Evolutionary conservation across 1,284 basidiomycete species (phyloP).

Genomic region (Pseudozyma thailandica): DNA sequence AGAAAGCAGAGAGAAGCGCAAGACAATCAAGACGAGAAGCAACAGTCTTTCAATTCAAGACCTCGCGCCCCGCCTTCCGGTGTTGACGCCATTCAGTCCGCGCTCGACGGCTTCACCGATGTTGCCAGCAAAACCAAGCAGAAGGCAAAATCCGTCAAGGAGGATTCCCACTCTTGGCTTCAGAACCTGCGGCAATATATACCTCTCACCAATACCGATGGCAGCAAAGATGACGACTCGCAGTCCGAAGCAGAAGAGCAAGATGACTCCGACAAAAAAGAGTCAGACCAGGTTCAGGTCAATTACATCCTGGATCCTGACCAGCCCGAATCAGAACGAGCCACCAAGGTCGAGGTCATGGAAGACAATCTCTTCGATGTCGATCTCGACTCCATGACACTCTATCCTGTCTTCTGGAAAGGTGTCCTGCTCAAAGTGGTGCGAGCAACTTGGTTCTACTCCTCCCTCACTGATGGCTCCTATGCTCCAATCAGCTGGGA

Average conservation of each 20-base stretch:
- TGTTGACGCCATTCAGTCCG: slow-evolving; percentile 37
- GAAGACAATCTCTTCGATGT: slow-evolving; percentile 67
- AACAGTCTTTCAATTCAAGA: not conserved
- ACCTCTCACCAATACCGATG: slow-evolving; percentile 3
- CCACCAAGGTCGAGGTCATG: slow-evolving; percentile 58
- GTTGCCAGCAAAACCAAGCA: slow-evolving; percentile 5
- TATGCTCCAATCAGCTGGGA: slow-evolving; percentile 61
- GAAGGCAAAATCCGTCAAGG: not conserved
- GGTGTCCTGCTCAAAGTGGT: slow-evolving; percentile 66
- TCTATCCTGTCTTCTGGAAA: slow-evolving; percentile 69
- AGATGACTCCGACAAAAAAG: slow-evolving; percentile 1
- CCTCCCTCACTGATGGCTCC: slow-evolving; percentile 51
- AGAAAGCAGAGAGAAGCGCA: slow-evolving; percentile 1
- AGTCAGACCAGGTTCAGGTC: slow-evolving; percentile 38
- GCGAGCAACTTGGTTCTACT: slow-evolving; percentile 69
- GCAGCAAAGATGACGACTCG: not conserved
- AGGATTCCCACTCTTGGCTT: slow-evolving; percentile 8
- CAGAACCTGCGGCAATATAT: slow-evolving; percentile 11
- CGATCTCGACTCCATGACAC: slow-evolving; percentile 59
- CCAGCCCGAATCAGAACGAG: slow-evolving; percentile 47
- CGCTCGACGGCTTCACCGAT: slow-evolving; percentile 19
- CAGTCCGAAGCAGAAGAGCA: not conserved
- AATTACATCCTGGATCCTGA: slow-evolving; percentile 59
- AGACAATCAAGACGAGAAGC: not conserved
- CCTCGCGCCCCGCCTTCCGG: slow-evolving; percentile 47